These are phyloP conservation scores for Auricularia cornea DNA, from an alignment of 768 basidiomycete species.

Conservation along the genomic window DNA sequence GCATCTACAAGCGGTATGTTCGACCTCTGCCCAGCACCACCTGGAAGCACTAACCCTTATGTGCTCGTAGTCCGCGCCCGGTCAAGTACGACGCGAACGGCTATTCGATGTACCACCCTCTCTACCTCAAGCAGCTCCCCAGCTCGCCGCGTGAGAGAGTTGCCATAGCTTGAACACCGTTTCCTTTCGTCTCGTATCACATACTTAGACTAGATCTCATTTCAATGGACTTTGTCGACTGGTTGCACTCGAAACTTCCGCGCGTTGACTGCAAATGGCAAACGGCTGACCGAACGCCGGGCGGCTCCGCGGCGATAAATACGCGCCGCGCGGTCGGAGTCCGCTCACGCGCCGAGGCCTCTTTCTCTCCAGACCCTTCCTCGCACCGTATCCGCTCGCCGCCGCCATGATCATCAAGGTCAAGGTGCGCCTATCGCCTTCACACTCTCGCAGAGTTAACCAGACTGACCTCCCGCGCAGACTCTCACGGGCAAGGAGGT, in stretches of 20 bases:
- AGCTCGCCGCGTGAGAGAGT: neutral
- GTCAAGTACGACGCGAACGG: neutral
- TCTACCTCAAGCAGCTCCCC: neutral
- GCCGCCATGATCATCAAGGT: conserved; percentile 76
- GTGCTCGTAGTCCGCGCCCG: neutral
- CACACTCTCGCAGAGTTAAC: neutral
- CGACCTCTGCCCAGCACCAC: too few species aligned
- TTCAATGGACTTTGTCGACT: neutral
- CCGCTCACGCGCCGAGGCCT: neutral
- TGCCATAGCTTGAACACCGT: neutral
- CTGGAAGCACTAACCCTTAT: too few species aligned
- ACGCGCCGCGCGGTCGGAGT: neutral
- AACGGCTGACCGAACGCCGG: neutral
- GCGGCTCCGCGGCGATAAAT: too few species aligned
- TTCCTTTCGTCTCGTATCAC: too few species aligned
- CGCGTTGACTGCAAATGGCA: neutral
- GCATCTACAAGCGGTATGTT: neutral
- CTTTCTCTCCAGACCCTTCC: neutral
- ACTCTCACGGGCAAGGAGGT: conserved; percentile 98
- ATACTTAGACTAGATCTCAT: neutral
- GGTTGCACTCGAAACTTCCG: neutral
- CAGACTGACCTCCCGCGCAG: conserved; percentile 31
- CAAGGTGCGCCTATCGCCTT: conserved; percentile 44
- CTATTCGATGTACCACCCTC: neutral
- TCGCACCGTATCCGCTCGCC: neutral